A percentile compares a stretch with the other conserved stretches of the same genome.
These are phyloP conservation scores for Crucihimalaya himalaica DNA, from an alignment of 345 rosid genomes.

Conservation along the genomic window DNA sequence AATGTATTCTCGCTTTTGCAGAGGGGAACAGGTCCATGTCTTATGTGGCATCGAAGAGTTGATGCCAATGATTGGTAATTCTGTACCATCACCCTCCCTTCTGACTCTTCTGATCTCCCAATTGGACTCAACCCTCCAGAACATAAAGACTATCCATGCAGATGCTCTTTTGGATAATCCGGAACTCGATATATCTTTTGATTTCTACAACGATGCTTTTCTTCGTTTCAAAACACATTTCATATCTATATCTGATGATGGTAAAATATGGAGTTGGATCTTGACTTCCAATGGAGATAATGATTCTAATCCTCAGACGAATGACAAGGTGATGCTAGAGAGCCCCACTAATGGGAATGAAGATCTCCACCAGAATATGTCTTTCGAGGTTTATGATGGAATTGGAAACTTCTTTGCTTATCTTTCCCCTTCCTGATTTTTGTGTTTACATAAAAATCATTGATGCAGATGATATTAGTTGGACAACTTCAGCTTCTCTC, in stretches of 20 bases:
- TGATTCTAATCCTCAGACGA: constrained; percentile 37
- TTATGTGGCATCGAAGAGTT: constrained; percentile 76
- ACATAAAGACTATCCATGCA: constrained; percentile 54
- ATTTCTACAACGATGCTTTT: constrained; percentile 60
- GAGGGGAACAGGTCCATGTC: constrained; percentile 75
- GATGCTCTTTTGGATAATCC: constrained; percentile 45
- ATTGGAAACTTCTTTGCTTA: not conserved
- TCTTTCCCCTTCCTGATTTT: not conserved
- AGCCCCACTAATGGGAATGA: constrained; percentile 36
- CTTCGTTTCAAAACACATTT: constrained; percentile 59
- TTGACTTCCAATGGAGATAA: constrained; percentile 62
- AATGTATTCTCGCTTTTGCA: constrained; percentile 20
- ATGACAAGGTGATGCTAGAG: constrained; percentile 12
- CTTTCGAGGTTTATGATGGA: constrained; percentile 53
- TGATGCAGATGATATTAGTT: constrained; percentile 64
- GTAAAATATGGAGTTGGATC: constrained; percentile 89
- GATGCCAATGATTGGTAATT: constrained; percentile 73
- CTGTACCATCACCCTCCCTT: constrained; percentile 69
- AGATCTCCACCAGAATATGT: constrained; percentile 42
- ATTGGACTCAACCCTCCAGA: constrained; percentile 69
- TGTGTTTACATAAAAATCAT: constrained; percentile 17
- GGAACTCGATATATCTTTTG: constrained; percentile 65
- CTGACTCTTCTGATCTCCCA: constrained; percentile 59
- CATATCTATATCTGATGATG: constrained; percentile 88
- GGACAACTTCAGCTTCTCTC: constrained; percentile 94